Evolutionary conservation across 768 basidiomycete species (phyloP), one percentile per base, ranked within the genome.

Genomic region (Amanita muscaria): DNA sequence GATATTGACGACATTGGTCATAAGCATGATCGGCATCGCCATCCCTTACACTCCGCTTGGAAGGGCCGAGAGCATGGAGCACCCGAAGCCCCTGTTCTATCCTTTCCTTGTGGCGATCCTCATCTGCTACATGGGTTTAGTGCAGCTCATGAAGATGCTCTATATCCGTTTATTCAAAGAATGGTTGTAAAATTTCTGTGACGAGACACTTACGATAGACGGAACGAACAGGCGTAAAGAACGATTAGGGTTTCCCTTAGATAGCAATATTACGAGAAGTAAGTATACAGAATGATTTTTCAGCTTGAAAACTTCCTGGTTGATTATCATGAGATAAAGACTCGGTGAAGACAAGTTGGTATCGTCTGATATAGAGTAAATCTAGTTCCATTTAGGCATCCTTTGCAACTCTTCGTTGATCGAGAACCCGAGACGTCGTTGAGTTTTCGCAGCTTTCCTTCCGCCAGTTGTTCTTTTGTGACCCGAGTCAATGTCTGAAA

Each of bases 361-460:
- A n/a, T n/a, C n/a, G n/a, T n/a, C n/a, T n/a, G n/a, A n/a, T n/a
- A n/a, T n/a, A n/a, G n/a, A n/a, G n/a, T n/a, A n/a, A n/a, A n/a
- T 15, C 40, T 41, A 35, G 11, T 37, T 29, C 45, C 36, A 40
- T 46, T 16, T 14, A 37, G 44, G 44, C n/a, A 46, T 39, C 21
- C 36, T 46, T 39, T 46, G 35, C 18, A 46, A 22, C 63, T 88
- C 85, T 38, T 83, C 77, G 50, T 88, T 77, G 51, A 91, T 81
- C 19, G 84, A 88, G 64, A 92, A 93, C 12, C 79, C 79, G 9
- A 91, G 70, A 50, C 90, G 61, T 47, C 90, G 69, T 58, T 93
- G 90, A 4, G 87, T 90, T 64, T 93, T 93, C 5, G 87, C 77
- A 4, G 90, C 89, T 52, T 86, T 79, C 24, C 90, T 69, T n/a